phyloP scores from a whole-genome alignment of 768 basidiomycete genomes.

The Gelatoporia subvermispora region DNA sequence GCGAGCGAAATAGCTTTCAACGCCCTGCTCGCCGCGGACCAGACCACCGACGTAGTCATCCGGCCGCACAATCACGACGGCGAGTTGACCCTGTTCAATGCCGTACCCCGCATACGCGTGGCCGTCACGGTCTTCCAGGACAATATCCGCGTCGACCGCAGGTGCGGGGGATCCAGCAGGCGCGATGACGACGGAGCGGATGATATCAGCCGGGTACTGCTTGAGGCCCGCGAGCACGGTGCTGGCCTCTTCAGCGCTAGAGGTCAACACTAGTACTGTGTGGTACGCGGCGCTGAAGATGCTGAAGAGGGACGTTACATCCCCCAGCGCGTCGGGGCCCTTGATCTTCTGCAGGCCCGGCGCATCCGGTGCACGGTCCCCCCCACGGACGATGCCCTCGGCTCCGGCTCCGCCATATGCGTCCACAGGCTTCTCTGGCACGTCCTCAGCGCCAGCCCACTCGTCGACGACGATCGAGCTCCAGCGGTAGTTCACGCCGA shows the following conservation, averaged over 20 bases:
- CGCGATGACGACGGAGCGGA: not conserved
- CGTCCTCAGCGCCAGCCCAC: not conserved
- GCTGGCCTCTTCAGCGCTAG: not conserved
- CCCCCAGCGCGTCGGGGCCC: not conserved
- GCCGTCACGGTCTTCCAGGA: not conserved
- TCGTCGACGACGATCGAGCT: conserved; percentile 44
- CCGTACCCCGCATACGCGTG: conserved; percentile 4
- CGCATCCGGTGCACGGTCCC: conserved; percentile 45
- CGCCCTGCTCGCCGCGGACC: not conserved
- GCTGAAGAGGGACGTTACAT: conserved; percentile 21
- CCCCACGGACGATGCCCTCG: conserved; percentile 27
- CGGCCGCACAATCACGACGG: conserved; percentile 6
- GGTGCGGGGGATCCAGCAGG: no score
- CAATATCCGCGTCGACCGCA: not conserved
- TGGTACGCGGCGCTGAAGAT: conserved; percentile 23
- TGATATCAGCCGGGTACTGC: not conserved
- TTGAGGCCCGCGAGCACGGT: not conserved
- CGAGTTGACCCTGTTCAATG: not conserved
- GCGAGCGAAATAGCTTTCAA: not conserved
- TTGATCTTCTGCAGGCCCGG: conserved; percentile 19
- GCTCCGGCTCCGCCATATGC: not conserved
- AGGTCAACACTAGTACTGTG: conserved; percentile 27
- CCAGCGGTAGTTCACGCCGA: conserved; percentile 51
- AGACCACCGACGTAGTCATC: conserved; percentile 8
- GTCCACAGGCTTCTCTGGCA: not conserved